Evolutionary conservation across 805 yeast species (phyloP).

Genomic region (Myxozyma vanderwaltii): DNA sequence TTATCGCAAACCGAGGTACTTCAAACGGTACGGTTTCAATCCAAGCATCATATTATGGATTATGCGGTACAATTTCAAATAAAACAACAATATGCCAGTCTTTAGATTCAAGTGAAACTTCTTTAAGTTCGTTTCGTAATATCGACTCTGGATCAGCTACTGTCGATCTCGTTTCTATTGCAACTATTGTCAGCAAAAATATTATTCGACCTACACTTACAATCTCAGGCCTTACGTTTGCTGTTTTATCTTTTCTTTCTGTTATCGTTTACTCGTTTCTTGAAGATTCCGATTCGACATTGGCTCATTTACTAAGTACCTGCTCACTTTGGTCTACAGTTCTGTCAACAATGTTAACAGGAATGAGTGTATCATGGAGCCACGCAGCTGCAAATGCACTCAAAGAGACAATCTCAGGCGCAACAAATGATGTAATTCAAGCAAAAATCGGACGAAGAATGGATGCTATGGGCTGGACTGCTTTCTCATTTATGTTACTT

Average conservation of each 20-base stretch:
- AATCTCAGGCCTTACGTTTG: slow-evolving; percentile 43
- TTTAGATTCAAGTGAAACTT: neutral
- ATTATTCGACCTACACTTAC: slow-evolving; percentile 48
- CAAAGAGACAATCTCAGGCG: neutral
- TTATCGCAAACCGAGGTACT: slow-evolving; percentile 4
- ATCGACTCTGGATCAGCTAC: slow-evolving; percentile 13
- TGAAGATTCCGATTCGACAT: slow-evolving; percentile 8
- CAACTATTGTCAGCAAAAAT: slow-evolving; percentile 35
- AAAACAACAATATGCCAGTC: slow-evolving; percentile 6
- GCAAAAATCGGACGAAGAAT: slow-evolving; percentile 21
- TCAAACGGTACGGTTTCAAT: slow-evolving; percentile 18
- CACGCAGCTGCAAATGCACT: slow-evolving; percentile 29
- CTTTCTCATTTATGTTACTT: slow-evolving; percentile 20
- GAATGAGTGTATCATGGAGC: slow-evolving; percentile 24
- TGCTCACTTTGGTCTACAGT: slow-evolving; percentile 21
- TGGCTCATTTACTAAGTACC: slow-evolving; percentile 6
- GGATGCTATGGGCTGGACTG: slow-evolving; percentile 33
- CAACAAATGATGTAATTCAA: slow-evolving; percentile 14
- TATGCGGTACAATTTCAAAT: slow-evolving; percentile 21
- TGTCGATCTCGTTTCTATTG: slow-evolving; percentile 29
- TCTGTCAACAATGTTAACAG: slow-evolving; percentile 18
- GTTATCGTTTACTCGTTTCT: neutral
- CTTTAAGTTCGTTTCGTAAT: neutral
- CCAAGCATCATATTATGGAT: slow-evolving; percentile 27
- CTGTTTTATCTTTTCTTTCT: slow-evolving; percentile 38